A percentile compares a stretch with the other conserved stretches of the same genome.
Evolutionary conservation across 208 protist genomes (phyloP).

Genomic region (Naegleria gruberi): DNA sequence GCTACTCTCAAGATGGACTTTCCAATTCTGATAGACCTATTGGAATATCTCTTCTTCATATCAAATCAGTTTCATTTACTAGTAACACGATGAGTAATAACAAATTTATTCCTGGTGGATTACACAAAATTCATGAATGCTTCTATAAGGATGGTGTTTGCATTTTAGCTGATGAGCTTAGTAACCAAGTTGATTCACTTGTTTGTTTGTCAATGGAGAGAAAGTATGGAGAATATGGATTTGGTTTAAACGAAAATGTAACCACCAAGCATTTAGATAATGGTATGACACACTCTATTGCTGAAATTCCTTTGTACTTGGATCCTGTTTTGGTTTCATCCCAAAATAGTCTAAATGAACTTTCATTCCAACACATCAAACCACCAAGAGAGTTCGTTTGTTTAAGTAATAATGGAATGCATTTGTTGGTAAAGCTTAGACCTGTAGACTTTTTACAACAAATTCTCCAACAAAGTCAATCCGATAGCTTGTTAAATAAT

Average conservation of each 20-base stretch:
- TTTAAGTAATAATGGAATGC: conserved; percentile 29
- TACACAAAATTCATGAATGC: conserved; percentile 22
- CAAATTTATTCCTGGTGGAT: not conserved
- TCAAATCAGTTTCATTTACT: not conserved
- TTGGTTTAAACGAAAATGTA: not conserved
- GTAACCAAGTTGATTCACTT: not conserved
- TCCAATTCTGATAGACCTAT: not conserved
- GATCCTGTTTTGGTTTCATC: not conserved
- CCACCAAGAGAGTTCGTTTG: conserved; percentile 31
- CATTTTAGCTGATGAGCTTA: not conserved
- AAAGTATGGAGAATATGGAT: not conserved
- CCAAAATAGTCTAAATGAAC: conserved; percentile 21
- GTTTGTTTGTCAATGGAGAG: not conserved
- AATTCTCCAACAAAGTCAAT: not conserved
- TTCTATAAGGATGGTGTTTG: conserved; percentile 22
- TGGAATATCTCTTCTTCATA: conserved; percentile 8
- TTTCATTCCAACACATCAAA: conserved; percentile 23
- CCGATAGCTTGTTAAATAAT: not conserved
- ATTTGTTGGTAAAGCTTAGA: conserved; percentile 12
- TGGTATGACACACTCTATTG: not conserved
- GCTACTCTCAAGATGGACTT: not conserved
- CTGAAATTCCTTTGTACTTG: conserved; percentile 19
- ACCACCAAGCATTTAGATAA: not conserved
- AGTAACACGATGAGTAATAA: not conserved
- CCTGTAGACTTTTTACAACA: not conserved